A percentile compares a stretch with the other conserved stretches of the same genome.
Conservation (phyloP, 164 flowering plant species). For the Nymphaea thermarum region DNA sequence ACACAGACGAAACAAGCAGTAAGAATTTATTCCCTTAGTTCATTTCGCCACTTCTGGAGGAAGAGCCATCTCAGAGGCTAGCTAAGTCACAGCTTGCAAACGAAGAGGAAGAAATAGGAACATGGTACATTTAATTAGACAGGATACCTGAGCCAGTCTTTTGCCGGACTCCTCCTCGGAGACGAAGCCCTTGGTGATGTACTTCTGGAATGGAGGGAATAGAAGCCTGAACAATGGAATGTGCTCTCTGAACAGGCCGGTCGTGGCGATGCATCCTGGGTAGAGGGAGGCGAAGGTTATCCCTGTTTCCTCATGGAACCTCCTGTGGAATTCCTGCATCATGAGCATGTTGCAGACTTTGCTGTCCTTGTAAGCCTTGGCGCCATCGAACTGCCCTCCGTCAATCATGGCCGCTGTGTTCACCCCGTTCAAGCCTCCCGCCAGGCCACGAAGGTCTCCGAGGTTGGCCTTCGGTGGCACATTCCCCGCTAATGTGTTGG, state of each 20-base stretch:
- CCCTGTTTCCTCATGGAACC: conserved; percentile 90
- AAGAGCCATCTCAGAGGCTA: too few relatives aligned
- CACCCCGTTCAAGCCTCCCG: conserved; percentile 71
- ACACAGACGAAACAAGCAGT: not conserved
- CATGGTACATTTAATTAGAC: too few relatives aligned
- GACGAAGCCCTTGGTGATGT: conserved; percentile 89
- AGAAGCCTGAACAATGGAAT: conserved; percentile 82
- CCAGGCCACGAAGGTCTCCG: conserved; percentile 90
- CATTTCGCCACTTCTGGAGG: too few relatives aligned
- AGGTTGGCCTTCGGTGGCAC: conserved; percentile 99
- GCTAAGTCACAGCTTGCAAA: too few relatives aligned
- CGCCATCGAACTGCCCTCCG: conserved; percentile 92
- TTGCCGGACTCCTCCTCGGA: conserved; percentile 89
- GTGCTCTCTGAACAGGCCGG: conserved; percentile 88
- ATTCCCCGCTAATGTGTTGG: conserved; percentile 96
- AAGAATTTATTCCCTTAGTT: too few relatives aligned
- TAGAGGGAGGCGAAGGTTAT: conserved; percentile 87
- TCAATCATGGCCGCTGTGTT: conserved; percentile 91
- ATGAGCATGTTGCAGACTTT: conserved; percentile 99
- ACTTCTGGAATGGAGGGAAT: conserved; percentile 99
- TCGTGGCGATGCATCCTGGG: conserved; percentile 97
- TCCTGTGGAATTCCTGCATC: conserved; percentile 96
- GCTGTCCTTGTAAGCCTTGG: conserved; percentile 99
- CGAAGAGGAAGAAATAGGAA: too few relatives aligned
- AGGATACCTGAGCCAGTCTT: conserved; percentile 62